A percentile compares a stretch with the other conserved stretches of the same genome.
Conservation (phyloP, 2,329 filamentous ascomycete species). For the Knufia fluminis region DNA sequence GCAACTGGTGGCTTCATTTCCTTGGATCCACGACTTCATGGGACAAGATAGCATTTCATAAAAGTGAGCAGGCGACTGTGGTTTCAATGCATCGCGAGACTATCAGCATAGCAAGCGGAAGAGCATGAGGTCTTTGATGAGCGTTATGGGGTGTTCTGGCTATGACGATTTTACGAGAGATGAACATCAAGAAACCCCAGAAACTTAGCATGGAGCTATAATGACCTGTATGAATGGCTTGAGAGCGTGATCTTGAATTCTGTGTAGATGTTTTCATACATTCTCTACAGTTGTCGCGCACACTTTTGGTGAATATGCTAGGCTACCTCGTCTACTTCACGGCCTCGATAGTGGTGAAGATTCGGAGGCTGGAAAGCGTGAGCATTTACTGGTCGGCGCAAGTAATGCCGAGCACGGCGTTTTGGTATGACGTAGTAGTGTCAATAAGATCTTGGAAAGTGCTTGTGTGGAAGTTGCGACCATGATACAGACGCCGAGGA, state of each 20-base stretch:
- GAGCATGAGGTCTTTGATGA: neutral
- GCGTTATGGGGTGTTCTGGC: neutral
- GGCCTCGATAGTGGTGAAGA: too few species aligned
- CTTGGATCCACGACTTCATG: neutral
- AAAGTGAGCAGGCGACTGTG: slow-evolving; percentile 6
- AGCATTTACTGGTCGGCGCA: neutral
- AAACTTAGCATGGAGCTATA: slow-evolving; percentile 5
- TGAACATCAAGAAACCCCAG: neutral
- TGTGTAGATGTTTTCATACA: too few species aligned
- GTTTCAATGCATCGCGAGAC: neutral
- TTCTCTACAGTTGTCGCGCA: too few species aligned
- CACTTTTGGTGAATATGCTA: too few species aligned
- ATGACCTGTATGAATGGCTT: slow-evolving; percentile 2
- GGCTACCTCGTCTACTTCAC: too few species aligned
- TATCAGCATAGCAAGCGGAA: slow-evolving; percentile 10
- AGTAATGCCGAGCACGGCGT: neutral
- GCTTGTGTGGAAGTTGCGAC: neutral
- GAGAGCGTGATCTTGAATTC: too few species aligned
- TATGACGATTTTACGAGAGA: neutral
- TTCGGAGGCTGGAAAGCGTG: neutral
- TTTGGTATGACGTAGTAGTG: neutral
- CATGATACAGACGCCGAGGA: neutral
- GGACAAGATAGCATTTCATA: neutral
- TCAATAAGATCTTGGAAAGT: neutral
- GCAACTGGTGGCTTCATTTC: neutral